Conservation (phyloP, 2,329 filamentous ascomycete species). For the Colletotrichum sp. region DNA sequence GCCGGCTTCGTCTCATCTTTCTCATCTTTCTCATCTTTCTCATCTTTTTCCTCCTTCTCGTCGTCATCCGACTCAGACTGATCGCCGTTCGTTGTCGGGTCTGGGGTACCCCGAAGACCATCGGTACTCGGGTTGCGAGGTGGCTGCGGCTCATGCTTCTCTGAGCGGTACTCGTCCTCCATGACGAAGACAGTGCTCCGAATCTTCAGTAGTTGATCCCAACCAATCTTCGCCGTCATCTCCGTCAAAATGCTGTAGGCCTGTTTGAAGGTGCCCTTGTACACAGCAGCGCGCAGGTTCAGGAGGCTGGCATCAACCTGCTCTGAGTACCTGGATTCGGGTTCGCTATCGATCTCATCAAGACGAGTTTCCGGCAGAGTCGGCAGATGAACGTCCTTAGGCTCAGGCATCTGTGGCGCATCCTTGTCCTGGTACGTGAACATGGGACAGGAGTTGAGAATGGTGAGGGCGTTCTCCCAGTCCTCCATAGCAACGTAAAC, state of each 20-base stretch:
- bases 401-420: constrained; percentile 91
- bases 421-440: constrained; percentile 99
- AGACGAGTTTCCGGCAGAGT: constrained; percentile 87
- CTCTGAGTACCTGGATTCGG: constrained; percentile 79
- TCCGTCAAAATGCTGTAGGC: constrained; percentile 94
- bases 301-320: constrained; percentile 86
- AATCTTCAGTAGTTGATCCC: constrained; percentile 94
- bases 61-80: constrained; percentile 33
- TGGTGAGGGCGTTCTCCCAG: constrained; percentile 94
- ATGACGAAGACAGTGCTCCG: constrained; percentile 98
- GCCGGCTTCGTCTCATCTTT: constrained; percentile 37
- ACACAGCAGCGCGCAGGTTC: constrained; percentile 84
- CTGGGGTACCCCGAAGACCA: constrained; percentile 74
- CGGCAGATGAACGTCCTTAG: constrained; percentile 84
- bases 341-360: constrained; percentile 95
- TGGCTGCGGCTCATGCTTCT: constrained; percentile 69
- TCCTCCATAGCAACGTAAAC: constrained; percentile 94
- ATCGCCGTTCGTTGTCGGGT: constrained; percentile 56
- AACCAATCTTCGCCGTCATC: constrained; percentile 95
- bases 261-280: constrained; percentile 94
- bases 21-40: constrained; percentile 27
- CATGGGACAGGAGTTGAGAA: constrained; percentile 98
- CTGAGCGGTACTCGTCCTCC: constrained; percentile 96
- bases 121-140: constrained; percentile 81
- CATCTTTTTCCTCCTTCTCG: constrained; percentile 34